Base-by-base conservation (phyloP, 768 basidiomycete genomes). In the Psilocybe cyanescens region DNA sequence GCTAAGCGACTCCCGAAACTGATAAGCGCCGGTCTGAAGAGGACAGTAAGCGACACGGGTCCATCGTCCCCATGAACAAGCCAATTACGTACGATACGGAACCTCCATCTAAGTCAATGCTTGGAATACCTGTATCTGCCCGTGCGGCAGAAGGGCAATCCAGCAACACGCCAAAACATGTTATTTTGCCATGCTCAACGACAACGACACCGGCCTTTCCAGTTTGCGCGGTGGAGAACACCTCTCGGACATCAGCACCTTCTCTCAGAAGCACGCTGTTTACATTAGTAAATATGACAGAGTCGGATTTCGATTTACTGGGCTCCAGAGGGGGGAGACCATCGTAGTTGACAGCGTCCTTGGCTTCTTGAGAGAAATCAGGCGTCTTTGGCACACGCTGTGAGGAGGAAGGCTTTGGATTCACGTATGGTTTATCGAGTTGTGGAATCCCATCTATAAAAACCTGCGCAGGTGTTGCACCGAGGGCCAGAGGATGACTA, bases 371-470 rank as follows among this genome's bases (percentile, higher is more conserved):
- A 59, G 83, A 80, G 65, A 85, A 91, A 67, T 90, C 78, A 3
- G 88, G 88, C 0, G 82, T 82, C 29, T 76, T 72, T 2, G 88
- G 86, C 1, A 75, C 73, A 4, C 74, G 64, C 65, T 94, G 91
- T 60, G 84, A 77, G 7, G 71, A 59, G 1, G 62, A 51, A 0
- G 89, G 85, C 70, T 94, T 94, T 55, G 72, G 55, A 47, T 75
- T 71, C 11, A 79, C 66, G 58, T 78, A 68, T 0, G 87, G 83
- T 9, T 73, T 67, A 46, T 76, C 66, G 3, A 90, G 67, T 67
- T 96, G 94, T 0, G 89, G 69, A 59, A 95, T 89, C 3, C 94
- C 94, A 65, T 96, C 94, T 60, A 95, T 92, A 74, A 83, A 93
- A 6, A 92, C 91, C 76, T 94, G 92, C 48, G 81, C 79, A 3